phyloP scores from a whole-genome alignment of 2,329 filamentous ascomycete genomes.

The Geosmithia putterillii region DNA sequence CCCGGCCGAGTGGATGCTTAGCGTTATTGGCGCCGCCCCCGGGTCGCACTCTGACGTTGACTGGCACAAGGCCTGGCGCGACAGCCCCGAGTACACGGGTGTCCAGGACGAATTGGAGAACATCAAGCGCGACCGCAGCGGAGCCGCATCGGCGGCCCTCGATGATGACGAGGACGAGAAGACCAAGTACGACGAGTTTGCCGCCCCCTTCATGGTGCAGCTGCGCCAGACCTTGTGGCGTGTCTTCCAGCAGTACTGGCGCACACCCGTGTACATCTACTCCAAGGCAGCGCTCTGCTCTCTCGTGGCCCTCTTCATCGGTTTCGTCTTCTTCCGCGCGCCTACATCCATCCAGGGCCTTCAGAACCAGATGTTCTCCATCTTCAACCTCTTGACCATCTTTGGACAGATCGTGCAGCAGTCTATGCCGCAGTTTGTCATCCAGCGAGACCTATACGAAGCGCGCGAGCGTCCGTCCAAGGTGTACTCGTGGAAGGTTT shows the following conservation, averaged over 20 bases:
- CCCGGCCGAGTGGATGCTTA: slow-evolving; percentile 59
- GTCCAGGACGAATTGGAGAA: slow-evolving; percentile 35
- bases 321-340: slow-evolving; percentile 67
- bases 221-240: slow-evolving; percentile 55
- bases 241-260: slow-evolving; percentile 88
- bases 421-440: slow-evolving; percentile 78
- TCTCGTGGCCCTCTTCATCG: slow-evolving; percentile 60
- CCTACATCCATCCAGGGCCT: slow-evolving; percentile 64
- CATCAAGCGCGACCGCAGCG: slow-evolving; percentile 36
- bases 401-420: slow-evolving; percentile 72
- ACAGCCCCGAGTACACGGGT: slow-evolving; percentile 35
- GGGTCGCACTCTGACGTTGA: slow-evolving; percentile 43
- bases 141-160: slow-evolving; percentile 8
- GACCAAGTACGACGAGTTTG: slow-evolving; percentile 60
- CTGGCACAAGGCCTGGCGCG: slow-evolving; percentile 45
- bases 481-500: slow-evolving; percentile 75
- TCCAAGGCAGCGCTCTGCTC: slow-evolving; percentile 61
- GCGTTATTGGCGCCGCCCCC: slow-evolving; percentile 37
- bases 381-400: slow-evolving; percentile 74
- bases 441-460: slow-evolving; percentile 72
- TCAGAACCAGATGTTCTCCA: slow-evolving; percentile 76
- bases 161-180: slow-evolving; percentile 23
- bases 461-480: slow-evolving; percentile 76
- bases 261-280: slow-evolving; percentile 80
- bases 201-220: slow-evolving; percentile 60